Base-by-base conservation (phyloP, 345 rosid species). In the Kandelia obovata region DNA sequence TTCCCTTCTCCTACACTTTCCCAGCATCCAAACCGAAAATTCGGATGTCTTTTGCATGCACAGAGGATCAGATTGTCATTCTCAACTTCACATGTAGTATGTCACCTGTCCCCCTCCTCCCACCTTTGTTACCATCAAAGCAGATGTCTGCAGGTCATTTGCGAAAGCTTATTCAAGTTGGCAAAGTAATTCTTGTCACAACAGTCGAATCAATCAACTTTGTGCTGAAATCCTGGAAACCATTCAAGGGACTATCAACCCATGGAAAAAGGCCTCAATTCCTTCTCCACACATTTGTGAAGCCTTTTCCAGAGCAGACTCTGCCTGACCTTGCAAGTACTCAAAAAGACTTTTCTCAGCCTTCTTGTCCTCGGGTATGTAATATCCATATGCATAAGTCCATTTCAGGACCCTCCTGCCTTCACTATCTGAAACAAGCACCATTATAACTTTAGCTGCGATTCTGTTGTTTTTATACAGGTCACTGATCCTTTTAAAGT, bases 371-470 rank as follows among this genome's bases (percentile, higher is more conserved):
- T 25, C 39, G 5, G 53, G 39, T 1, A 71, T 7, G 53, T 63
- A 71, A 32, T 62, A 71, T 0, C 74, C 66, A 51, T 61, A 61
- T 9, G 60, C 73, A 69, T 69, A 69, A 15, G 58, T 69, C 73
- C 73, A 69, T 61, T 16, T 61, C 49, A 69, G 52, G 31, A 69
- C 73, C 34, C 73, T 28, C 51, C 66, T 11, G 52, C 73, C 61
- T 61, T 69, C 73, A 46, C 28, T 47, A 69, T 69, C 60, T 69
- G 66, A 20, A 31, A 17, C 66, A 69, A 19, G 64, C 71, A 17
- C 30, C 10, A 10, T 28, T 27, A 68, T 26, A 21, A 58, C 21
- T 57, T 30, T 21, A 68, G 21, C 47, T 68, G 63, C 0, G 53
- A 15, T 11, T 37, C 23, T 5, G 64, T 5, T 59, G 39, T n/a